Percentiles rank a stretch among this genome's conserved stretches.
phyloP scores from a whole-genome alignment of 176 grass and related monocot genomes.

The Carex littledalei region DNA sequence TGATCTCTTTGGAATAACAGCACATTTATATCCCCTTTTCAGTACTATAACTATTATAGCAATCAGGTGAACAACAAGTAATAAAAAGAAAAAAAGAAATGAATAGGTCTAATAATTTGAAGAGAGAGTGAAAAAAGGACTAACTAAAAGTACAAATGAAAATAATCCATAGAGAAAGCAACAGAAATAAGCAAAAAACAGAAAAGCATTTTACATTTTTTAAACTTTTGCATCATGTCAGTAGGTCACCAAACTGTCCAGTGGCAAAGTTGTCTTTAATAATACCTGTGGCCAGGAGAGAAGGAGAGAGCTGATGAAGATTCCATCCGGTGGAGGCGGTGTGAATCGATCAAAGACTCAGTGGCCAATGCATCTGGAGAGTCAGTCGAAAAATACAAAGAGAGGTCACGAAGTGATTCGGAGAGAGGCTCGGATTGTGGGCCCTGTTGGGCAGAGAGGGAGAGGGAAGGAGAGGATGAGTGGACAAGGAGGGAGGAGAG shows the following conservation, averaged over 20 bases:
- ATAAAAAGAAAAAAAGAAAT: background rate
- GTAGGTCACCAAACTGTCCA: background rate
- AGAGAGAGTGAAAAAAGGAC: background rate
- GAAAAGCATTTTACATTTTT: background rate
- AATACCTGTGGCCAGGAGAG: constrained; percentile 14
- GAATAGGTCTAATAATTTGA: background rate
- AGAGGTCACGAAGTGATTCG: constrained; percentile 78
- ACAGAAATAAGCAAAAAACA: background rate
- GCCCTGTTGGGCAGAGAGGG: constrained; percentile 18
- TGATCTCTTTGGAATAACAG: no score
- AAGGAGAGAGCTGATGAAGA: background rate
- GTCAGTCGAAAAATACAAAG: constrained; percentile 63
- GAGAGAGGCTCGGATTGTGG: constrained; percentile 39
- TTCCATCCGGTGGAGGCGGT: constrained; percentile 28
- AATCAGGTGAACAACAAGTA: background rate
- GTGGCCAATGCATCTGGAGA: constrained; percentile 23
- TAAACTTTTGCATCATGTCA: background rate
- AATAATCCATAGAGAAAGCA: background rate
- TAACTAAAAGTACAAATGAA: background rate
- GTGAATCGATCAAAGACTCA: constrained; percentile 60
- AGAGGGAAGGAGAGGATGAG: constrained; percentile 35
- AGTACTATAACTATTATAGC: background rate
- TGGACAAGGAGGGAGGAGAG: constrained; percentile 36
- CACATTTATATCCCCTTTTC: no score
- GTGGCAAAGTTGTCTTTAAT: background rate